Base-by-base conservation (phyloP, 1,284 basidiomycete species). In the Ganoderma sp. region DNA sequence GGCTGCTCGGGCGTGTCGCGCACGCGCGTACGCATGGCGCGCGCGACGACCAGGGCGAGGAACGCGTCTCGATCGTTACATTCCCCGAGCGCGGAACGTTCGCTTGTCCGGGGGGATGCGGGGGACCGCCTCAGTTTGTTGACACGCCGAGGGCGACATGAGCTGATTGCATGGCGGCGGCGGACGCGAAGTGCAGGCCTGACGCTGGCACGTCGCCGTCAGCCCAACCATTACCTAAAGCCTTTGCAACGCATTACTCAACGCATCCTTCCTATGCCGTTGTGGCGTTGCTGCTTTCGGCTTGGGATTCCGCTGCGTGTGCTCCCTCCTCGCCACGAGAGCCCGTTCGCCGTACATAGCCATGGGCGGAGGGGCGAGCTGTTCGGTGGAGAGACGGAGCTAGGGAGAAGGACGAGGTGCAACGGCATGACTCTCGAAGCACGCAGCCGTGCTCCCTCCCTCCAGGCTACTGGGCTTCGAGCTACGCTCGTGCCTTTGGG, bases 161-260 rank as follows among this genome's bases (percentile, higher is more conserved):
- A 12, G 58, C 58, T 14, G 57, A 37, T 4, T 45, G 17, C 7
- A 17, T 12, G 41, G 25, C 4, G 52, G 32, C n/a, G 52, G 67
- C 54, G 66, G 65, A 63, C 61, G 57, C 63, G 61, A 42, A 59
- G 37, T 59, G n/a, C n/a, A 39, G 1, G 39, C 41, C 58, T 41
- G 58, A 22, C 58, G 58, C 58, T 60, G 39, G 22, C 41, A 43
- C 39, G 41, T 41, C 37, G 37, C 58, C 58, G 37, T 60, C 39
- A 15, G 17, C 42, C 7, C 64, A 60, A 58, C 61, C n/a, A 60
- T 67, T 67, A 64, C 67, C 70, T 65, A 66, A 71, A 65, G 2
- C 39, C 3, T 52, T 43, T 42, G 37, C 56, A 34, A 37, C 9
- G 50, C 42, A 64, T 69, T 64, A 59, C 67, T 61, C 42, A 65